Conservation (phyloP, 164 flowering plant species). For the Liquidambar formosana region DNA sequence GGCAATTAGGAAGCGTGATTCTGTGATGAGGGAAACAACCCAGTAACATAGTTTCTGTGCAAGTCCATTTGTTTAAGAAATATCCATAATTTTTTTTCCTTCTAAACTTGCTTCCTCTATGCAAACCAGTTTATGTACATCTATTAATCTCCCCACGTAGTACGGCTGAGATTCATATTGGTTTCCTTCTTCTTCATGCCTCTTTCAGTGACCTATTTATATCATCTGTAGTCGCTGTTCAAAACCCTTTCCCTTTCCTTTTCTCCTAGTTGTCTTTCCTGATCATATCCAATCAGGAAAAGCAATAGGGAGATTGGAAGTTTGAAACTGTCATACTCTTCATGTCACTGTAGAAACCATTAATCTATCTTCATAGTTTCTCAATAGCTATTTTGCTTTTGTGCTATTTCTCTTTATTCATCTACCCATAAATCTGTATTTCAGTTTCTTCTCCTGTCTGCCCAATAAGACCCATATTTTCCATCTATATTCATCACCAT, state of each 20-base stretch:
- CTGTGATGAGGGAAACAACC: conserved; percentile 32
- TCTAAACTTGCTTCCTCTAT: conserved; percentile 3
- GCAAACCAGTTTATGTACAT: conserved; percentile 16
- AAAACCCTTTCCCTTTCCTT: conserved; percentile 3
- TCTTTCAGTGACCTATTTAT: neutral
- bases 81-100: neutral
- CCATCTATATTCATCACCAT: neutral
- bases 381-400: neutral
- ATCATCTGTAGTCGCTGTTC: neutral
- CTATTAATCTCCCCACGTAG: conserved; percentile 1
- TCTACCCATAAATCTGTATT: neutral
- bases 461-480: neutral
- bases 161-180: neutral
- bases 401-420: neutral
- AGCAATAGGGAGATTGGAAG: neutral
- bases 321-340: neutral
- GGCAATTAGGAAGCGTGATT: conserved; percentile 29
- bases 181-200: conserved; percentile 3
- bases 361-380: neutral
- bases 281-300: neutral
- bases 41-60: conserved; percentile 21
- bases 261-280: conserved; percentile 3
- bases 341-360: neutral
- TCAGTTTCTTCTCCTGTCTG: neutral
- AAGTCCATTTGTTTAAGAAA: conserved; percentile 5